These are phyloP conservation scores for Withania somnifera DNA, from an alignment of 305 asterid genomes.

Conservation along the genomic window DNA sequence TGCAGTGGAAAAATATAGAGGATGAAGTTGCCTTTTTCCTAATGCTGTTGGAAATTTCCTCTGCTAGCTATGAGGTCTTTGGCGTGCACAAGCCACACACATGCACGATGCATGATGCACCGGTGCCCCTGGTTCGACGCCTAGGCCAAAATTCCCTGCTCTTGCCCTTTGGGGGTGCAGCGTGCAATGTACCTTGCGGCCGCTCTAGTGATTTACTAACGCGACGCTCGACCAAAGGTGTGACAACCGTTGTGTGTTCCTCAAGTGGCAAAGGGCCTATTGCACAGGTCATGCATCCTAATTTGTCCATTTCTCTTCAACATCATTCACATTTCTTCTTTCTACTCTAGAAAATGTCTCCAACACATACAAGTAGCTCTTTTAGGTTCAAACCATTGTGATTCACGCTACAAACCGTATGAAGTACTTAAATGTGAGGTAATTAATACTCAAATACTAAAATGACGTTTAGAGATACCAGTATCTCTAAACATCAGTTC, in stretches of 20 bases:
- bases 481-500: not conserved
- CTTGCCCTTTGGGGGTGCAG: not conserved
- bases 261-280: not conserved
- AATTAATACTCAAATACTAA: not conserved
- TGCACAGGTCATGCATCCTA: not conserved
- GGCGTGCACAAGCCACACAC: not conserved
- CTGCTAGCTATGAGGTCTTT: not conserved
- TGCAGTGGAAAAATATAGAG: not conserved
- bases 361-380: not conserved
- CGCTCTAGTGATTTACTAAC: not conserved
- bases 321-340: not conserved
- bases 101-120: too few relatives aligned
- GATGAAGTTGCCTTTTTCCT: not conserved
- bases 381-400: not conserved
- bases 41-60: not conserved
- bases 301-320: not conserved
- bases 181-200: not conserved
- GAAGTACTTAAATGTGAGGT: not conserved
- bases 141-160: not conserved
- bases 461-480: too few relatives aligned
- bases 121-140: not conserved
- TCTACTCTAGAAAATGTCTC: not conserved
- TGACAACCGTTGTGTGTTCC: not conserved
- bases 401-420: not conserved
- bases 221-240: not conserved